Evolutionary conservation across 2,329 filamentous ascomycete genomes (phyloP), one percentile per base, ranked within the genome.

Genomic region (Grosmannia huntii): DNA sequence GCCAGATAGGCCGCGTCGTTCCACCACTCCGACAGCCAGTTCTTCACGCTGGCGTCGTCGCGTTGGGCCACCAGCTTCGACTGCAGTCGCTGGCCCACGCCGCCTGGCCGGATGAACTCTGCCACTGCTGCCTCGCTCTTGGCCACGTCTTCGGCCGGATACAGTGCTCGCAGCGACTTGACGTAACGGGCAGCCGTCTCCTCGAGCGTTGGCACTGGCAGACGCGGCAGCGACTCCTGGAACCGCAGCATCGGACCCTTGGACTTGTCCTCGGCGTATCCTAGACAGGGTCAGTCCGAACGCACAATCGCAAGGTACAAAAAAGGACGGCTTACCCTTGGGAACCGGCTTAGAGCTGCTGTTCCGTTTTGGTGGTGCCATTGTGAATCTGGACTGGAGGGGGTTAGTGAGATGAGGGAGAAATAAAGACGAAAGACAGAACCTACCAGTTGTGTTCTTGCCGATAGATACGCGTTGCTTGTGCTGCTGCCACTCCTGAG

Each of bases 1-100:
- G 76, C 81, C 64, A 99, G 83, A 74, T 99, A 99, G 60, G 94
- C 94, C 5, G 85, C 83, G 57, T 96, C 84, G 71, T 99, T 97
- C 94, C 94, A 99, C 94, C 94, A 99, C 66, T 99, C 92, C 65
- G 87, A 85, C 59, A 99, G 79, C 94, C 94, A 99, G 75, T 97
- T 99, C 76, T 87, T 90, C 69, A 81, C 75, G 62, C 87, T 85
- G 55, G 91, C 86, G 64, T 95, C 83, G 65, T 90, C 87, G 62
- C 88, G 82, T 62, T 84, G 83, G 60, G 87, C 89, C 56, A 92
- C 67, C 63, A 99, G 79, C 71, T 92, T 88, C 69, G 96, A 86
- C 76, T 99, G 94, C 50, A 99, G 84, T 67, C 83, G 83, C 70
- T 86, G 81, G 61, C 92, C 94, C 56, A 85, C 78, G 46, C 90